A percentile compares a stretch with the other conserved stretches of the same genome.
Evolutionary conservation across 495 filamentous ascomycete genomes (phyloP).

Genomic region (Astrothelium macrocarpum): DNA sequence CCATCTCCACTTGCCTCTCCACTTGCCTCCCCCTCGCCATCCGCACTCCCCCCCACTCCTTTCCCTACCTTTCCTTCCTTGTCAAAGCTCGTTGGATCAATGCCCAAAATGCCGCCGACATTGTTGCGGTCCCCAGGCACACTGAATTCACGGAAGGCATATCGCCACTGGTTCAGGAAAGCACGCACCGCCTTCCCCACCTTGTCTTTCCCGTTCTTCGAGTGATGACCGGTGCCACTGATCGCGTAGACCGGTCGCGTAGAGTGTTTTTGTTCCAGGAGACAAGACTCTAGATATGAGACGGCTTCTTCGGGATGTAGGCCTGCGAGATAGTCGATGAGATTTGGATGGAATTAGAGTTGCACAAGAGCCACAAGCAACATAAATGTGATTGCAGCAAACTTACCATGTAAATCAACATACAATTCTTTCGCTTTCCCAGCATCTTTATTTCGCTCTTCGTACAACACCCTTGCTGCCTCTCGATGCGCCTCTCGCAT

Average conservation of each 20-base stretch:
- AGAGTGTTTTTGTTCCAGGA: constrained; percentile 59
- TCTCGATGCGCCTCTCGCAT: constrained; percentile 97
- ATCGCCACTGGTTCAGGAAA: constrained; percentile 92
- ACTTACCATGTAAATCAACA: constrained; percentile 73
- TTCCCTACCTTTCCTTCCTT: constrained; percentile 31
- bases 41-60: not conserved
- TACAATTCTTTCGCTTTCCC: constrained; percentile 61
- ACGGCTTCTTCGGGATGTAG: constrained; percentile 96
- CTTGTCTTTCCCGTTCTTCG: constrained; percentile 98
- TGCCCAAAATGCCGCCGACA: constrained; percentile 87
- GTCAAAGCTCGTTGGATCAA: constrained; percentile 85
- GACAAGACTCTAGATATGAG: constrained; percentile 79
- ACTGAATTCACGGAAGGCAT: constrained; percentile 91
- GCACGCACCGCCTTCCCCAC: constrained; percentile 85
- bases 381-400: not conserved
- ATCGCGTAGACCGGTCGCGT: constrained; percentile 79
- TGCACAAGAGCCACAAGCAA: constrained; percentile 6
- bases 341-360: not conserved
- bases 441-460: constrained; percentile 79
- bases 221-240: constrained; percentile 93
- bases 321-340: constrained; percentile 26
- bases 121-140: constrained; percentile 85
- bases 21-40: not conserved
- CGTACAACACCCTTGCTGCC: constrained; percentile 83
- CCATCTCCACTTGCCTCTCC: not conserved